These are phyloP conservation scores for Pseudogymnoascus sp. DNA, from an alignment of 2,329 filamentous ascomycete species.

Conservation along the genomic window DNA sequence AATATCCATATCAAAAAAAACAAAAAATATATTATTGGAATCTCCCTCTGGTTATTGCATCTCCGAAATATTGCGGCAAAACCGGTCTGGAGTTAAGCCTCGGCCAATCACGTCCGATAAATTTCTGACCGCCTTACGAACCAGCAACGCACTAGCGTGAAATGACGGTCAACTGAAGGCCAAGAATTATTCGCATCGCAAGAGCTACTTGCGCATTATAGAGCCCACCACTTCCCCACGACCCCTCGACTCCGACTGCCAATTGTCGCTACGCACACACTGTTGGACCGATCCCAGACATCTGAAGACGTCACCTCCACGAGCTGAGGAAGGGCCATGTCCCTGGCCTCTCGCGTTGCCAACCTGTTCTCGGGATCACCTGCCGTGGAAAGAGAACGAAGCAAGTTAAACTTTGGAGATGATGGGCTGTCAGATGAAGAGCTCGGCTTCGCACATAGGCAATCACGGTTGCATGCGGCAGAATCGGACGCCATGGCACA, in stretches of 20 bases:
- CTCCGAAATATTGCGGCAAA: slow-evolving; percentile 10
- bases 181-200: slow-evolving; percentile 10
- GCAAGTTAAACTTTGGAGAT: slow-evolving; percentile 29
- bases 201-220: slow-evolving; percentile 6
- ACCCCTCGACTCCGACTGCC: background rate
- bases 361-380: slow-evolving; percentile 42
- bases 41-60: background rate
- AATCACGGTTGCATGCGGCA: slow-evolving; percentile 21
- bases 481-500: slow-evolving; percentile 25
- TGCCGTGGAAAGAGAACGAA: slow-evolving; percentile 19
- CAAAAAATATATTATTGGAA: background rate
- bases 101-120: slow-evolving; percentile 2
- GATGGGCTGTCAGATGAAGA: slow-evolving; percentile 31
- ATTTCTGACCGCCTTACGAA: slow-evolving; percentile 9
- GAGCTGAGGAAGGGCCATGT: slow-evolving; percentile 42
- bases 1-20: background rate
- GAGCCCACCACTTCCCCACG: background rate
- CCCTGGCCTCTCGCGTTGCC: slow-evolving; percentile 48
- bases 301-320: slow-evolving; percentile 12
- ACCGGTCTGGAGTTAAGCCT: background rate
- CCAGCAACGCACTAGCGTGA: slow-evolving; percentile 7
- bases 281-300: background rate
- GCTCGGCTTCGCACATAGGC: slow-evolving; percentile 28
- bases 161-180: slow-evolving; percentile 10
- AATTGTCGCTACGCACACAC: slow-evolving; percentile 4